A percentile compares a stretch with the other conserved stretches of the same genome.
Evolutionary conservation across 345 rosid species (phyloP).

Genomic region (Rubroshorea leprosula): DNA sequence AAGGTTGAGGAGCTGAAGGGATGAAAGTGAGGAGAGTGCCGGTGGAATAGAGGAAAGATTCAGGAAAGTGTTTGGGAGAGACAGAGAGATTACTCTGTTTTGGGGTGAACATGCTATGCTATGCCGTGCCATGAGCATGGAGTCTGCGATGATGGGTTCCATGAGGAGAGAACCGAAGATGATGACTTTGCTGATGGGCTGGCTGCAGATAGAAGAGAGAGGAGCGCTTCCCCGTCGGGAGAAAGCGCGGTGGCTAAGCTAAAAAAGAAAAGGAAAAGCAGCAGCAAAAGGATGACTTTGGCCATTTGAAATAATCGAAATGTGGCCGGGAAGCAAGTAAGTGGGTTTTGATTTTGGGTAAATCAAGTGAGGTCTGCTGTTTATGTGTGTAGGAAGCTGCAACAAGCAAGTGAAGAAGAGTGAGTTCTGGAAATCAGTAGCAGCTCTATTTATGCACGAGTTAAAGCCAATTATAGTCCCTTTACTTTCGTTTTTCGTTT

Average conservation of each 20-base stretch:
- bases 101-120: conserved; percentile 82
- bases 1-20: conserved; percentile 80
- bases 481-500: too few relatives aligned
- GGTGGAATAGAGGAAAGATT: conserved; percentile 71
- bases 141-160: conserved; percentile 66
- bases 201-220: conserved; percentile 50
- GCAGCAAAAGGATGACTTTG: conserved; percentile 23
- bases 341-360: too few relatives aligned
- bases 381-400: too few relatives aligned
- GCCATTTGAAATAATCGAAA: conserved; percentile 29
- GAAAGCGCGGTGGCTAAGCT: conserved; percentile 46
- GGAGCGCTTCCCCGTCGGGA: conserved; percentile 74
- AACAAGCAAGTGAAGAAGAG: too few relatives aligned
- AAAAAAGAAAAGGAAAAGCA: conserved; percentile 28
- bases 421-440: too few relatives aligned
- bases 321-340: conserved; percentile 6
- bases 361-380: too few relatives aligned
- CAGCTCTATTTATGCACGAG: too few relatives aligned
- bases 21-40: conserved; percentile 69
- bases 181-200: conserved; percentile 40
- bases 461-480: too few relatives aligned
- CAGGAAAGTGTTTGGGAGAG: conserved; percentile 75
- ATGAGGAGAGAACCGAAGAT: conserved; percentile 56
- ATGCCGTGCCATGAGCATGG: conserved; percentile 95
- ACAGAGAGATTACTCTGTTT: conserved; percentile 70